These are phyloP conservation scores for Pichia sp. DNA, from an alignment of 1,139 yeast species.

Conservation along the genomic window DNA sequence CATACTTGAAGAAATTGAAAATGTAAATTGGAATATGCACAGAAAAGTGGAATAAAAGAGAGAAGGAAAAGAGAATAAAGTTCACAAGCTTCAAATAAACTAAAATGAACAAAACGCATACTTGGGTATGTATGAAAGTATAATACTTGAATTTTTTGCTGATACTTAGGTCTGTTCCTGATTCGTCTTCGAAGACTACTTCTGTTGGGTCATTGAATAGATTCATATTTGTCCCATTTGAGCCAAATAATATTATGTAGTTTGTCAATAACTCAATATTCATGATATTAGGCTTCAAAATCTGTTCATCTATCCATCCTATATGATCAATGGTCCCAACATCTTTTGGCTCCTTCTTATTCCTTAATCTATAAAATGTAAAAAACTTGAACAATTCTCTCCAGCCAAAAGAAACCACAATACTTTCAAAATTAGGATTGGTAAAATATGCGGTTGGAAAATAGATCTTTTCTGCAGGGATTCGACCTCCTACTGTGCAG, in stretches of 20 bases:
- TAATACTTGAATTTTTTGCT: conserved; percentile 11
- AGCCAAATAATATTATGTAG: conserved; percentile 26
- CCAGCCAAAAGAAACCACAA: conserved; percentile 14
- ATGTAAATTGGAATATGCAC: conserved; percentile 11
- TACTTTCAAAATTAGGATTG: conserved; percentile 22
- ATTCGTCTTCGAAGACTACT: neutral
- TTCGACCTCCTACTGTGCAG: conserved; percentile 26
- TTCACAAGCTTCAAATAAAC: conserved; percentile 22
- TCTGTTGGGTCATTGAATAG: conserved; percentile 13
- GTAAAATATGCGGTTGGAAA: conserved; percentile 23
- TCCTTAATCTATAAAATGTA: neutral
- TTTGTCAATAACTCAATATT: conserved; percentile 23
- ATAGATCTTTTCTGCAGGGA: conserved; percentile 24
- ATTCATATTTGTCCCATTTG: conserved; percentile 23
- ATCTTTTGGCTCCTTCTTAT: neutral
- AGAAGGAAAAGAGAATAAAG: conserved; percentile 12
- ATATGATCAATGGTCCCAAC: conserved; percentile 1
- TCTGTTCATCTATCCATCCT: conserved; percentile 1
- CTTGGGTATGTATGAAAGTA: conserved; percentile 16
- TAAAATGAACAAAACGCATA: conserved; percentile 13
- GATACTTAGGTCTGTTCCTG: neutral
- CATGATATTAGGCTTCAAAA: conserved; percentile 9
- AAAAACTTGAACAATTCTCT: neutral
- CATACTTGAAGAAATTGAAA: conserved; percentile 1
- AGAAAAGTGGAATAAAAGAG: conserved; percentile 5